Percentiles rank a stretch among this genome's conserved stretches.
These are phyloP conservation scores for Cyberlindnera mrakii DNA, from an alignment of 805 yeast genomes.

Conservation along the genomic window DNA sequence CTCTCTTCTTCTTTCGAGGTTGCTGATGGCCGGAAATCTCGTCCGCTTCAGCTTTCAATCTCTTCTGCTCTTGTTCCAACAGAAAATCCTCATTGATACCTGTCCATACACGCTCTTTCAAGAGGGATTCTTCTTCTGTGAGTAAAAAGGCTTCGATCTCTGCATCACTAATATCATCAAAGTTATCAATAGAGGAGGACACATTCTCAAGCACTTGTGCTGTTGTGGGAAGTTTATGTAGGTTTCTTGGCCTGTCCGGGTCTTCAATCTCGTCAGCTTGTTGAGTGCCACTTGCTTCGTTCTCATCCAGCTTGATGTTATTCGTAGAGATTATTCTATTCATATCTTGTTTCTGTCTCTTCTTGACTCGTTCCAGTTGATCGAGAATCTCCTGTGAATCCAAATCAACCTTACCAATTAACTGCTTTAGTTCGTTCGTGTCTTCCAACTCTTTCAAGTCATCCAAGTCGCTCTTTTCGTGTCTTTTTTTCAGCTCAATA, in stretches of 20 bases:
- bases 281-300: constrained; percentile 9
- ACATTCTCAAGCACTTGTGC: constrained; percentile 45
- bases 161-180: constrained; percentile 79
- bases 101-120: constrained; percentile 85
- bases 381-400: constrained; percentile 22
- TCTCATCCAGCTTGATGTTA: constrained; percentile 11
- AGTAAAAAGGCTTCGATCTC: constrained; percentile 61
- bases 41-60: constrained; percentile 83
- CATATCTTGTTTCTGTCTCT: constrained; percentile 18
- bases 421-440: constrained; percentile 11
- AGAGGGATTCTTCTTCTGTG: constrained; percentile 58
- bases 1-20: constrained; percentile 44
- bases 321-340: constrained; percentile 13
- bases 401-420: constrained; percentile 17
- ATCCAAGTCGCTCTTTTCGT: constrained; percentile 10
- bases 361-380: constrained; percentile 24
- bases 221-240: constrained; percentile 55
- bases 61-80: constrained; percentile 76
- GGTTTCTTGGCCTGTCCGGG: constrained; percentile 46
- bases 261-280: constrained; percentile 24
- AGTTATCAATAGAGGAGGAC: constrained; percentile 53
- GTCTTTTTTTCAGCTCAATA: constrained; percentile 6
- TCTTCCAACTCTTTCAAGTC: constrained; percentile 15
- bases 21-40: constrained; percentile 70
- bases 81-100: constrained; percentile 83